These are phyloP conservation scores for Colletotrichum camelliae DNA, from an alignment of 2,329 filamentous ascomycete genomes.

Conservation along the genomic window DNA sequence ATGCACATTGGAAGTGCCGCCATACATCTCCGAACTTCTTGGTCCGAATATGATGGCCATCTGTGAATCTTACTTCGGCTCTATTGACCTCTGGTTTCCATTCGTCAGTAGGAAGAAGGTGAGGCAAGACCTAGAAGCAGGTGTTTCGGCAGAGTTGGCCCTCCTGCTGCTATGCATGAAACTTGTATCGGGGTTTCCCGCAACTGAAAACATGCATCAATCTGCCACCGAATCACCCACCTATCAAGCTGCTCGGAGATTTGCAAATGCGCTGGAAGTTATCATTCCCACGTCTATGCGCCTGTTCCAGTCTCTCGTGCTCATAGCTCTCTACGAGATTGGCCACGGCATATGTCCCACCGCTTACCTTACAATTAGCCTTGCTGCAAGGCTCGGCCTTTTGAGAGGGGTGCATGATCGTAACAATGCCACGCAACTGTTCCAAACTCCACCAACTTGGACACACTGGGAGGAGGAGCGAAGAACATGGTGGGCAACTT, in stretches of 20 bases:
- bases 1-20: neutral
- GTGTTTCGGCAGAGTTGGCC: constrained; percentile 9
- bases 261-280: constrained; percentile 24
- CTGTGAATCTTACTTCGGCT: constrained; percentile 23
- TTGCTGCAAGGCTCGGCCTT: constrained; percentile 22
- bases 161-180: constrained; percentile 30
- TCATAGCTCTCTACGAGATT: constrained; percentile 37
- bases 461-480: constrained; percentile 36
- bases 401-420: constrained; percentile 29
- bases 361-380: constrained; percentile 33
- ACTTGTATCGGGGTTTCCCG: constrained; percentile 20
- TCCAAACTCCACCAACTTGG: constrained; percentile 29
- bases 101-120: constrained; percentile 27
- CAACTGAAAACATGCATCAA: neutral
- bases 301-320: constrained; percentile 30
- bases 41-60: neutral
- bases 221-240: neutral
- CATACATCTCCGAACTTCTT: neutral
- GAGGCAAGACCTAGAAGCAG: neutral
- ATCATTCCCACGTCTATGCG: constrained; percentile 26
- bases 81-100: constrained; percentile 28
- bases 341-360: constrained; percentile 38
- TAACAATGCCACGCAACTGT: constrained; percentile 29
- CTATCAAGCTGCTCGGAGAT: constrained; percentile 23
- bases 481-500: constrained; percentile 36